phyloP scores from a whole-genome alignment of 2,329 filamentous ascomycete species.

The Pseudopyricularia cyperi region DNA sequence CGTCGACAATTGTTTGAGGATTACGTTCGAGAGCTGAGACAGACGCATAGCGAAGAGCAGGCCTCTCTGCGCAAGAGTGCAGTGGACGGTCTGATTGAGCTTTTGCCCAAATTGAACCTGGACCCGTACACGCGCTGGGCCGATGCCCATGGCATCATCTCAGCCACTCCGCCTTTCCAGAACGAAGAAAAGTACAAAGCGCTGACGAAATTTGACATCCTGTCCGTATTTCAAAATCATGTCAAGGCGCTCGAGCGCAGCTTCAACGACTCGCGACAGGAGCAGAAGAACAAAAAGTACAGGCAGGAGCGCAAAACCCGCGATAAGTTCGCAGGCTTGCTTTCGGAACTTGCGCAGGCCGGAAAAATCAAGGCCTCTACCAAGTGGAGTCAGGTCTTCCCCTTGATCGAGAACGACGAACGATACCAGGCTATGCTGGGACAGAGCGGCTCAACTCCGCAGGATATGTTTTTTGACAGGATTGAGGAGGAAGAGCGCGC shows the following conservation, averaged over 20 bases:
- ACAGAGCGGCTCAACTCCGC: slow-evolving; percentile 69
- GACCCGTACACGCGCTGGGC: slow-evolving; percentile 94
- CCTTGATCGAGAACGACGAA: slow-evolving; percentile 63
- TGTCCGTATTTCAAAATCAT: slow-evolving; percentile 88
- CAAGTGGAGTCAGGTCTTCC: slow-evolving; percentile 77
- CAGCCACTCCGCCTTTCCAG: slow-evolving; percentile 64
- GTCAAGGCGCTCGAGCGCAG: slow-evolving; percentile 84
- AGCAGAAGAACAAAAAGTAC: slow-evolving; percentile 68
- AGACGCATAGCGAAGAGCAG: slow-evolving; percentile 65
- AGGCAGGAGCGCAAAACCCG: slow-evolving; percentile 77
- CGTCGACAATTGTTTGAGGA: slow-evolving; percentile 85
- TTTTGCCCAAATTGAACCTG: slow-evolving; percentile 68
- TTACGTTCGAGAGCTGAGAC: slow-evolving; percentile 77
- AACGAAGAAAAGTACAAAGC: slow-evolving; percentile 73
- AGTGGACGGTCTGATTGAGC: slow-evolving; percentile 66
- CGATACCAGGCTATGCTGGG: slow-evolving; percentile 77
- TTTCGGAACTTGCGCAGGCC: slow-evolving; percentile 58
- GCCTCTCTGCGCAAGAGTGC: slow-evolving; percentile 61
- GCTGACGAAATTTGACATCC: slow-evolving; percentile 77
- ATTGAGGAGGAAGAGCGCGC: slow-evolving; percentile 87
- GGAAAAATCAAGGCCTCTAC: slow-evolving; percentile 80
- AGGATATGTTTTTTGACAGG: slow-evolving; percentile 92
- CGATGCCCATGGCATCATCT: slow-evolving; percentile 73
- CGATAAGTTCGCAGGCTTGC: slow-evolving; percentile 63
- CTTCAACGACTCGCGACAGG: slow-evolving; percentile 83